Base-by-base conservation (phyloP, 805 yeast species). In the Maudiozyma barnettii region DNA sequence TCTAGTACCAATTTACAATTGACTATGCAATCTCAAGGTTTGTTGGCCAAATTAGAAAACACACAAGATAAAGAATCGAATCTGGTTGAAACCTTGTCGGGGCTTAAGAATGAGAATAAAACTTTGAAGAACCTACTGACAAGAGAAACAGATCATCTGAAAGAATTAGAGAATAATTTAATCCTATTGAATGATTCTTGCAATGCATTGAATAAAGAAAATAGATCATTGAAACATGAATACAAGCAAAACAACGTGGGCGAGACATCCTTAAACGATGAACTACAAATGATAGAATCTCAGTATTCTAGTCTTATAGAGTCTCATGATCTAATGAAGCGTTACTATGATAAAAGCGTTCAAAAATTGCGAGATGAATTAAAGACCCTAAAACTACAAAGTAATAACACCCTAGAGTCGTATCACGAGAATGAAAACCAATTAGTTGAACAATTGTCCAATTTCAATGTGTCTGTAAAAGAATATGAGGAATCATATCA, bases 31-130 rank as follows among this genome's bases (percentile, higher is more conserved):
- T 62, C 66, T 7, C 70, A 70, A 35, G 78, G 78, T 43, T 81
- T 81, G 47, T 66, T 77, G 41, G 69, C 76, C 53, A 77, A 76
- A 53, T 58, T 68, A 9, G 81, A 79, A 52, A 61, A 72, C 43
- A 72, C 65, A 47, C 56, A 67, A 61, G 55, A 68, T 57, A 54
- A 54, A 53, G 60, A 68, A 70, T 40, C 68, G 50, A 79, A 78
- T 61, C 76, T 80, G 50, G 68, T 72, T 55, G 72, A 76, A 45
- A 65, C 72, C 26, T 57, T 73, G 45, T 78, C 87, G 29, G 81
- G 80, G 52, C 70, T 84, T 36, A 82, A 82, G 62, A 90, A 84
- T 61, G 91, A 87, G 57, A 82, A 82, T 55, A 89, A 84, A 52
- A 82, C 82, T 69, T 71, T 83, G 39, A 81, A 76, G 84, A 71